These are phyloP conservation scores for Mortierella sp. DNA, from an alignment of 371 early-diverging fungal genomes.

Conservation along the genomic window DNA sequence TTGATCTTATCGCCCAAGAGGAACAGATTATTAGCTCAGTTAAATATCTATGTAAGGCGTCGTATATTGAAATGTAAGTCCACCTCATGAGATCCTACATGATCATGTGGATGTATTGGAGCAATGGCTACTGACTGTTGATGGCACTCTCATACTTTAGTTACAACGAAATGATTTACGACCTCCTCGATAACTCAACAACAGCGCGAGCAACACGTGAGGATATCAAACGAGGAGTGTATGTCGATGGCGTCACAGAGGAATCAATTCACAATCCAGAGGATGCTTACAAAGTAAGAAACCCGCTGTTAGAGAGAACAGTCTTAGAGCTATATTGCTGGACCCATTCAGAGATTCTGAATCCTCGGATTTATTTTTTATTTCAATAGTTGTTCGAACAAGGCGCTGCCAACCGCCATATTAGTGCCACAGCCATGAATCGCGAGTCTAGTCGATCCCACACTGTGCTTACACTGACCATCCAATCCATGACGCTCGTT, in stretches of 20 bases:
- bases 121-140: no score
- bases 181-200: conserved; percentile 76
- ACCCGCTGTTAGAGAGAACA: neutral
- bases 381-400: conserved; percentile 59
- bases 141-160: conserved; percentile 18
- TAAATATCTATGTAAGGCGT: conserved; percentile 80
- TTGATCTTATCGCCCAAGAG: conserved; percentile 62
- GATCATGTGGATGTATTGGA: neutral
- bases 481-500: conserved; percentile 66
- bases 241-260: conserved; percentile 69
- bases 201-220: conserved; percentile 67
- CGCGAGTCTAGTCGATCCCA: conserved; percentile 74
- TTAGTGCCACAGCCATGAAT: conserved; percentile 72
- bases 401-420: conserved; percentile 69
- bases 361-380: neutral
- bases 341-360: neutral
- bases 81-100: neutral
- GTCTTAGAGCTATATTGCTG: neutral
- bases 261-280: conserved; percentile 67
- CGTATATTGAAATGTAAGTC: conserved; percentile 83
- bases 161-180: conserved; percentile 93
- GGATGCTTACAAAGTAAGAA: conserved; percentile 64
- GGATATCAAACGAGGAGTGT: conserved; percentile 73
- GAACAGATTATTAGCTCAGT: conserved; percentile 59
- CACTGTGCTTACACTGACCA: conserved; percentile 68